Evolutionary conservation across 2,329 filamentous ascomycete genomes (phyloP).

Genomic region (Colletotrichum australisinense): DNA sequence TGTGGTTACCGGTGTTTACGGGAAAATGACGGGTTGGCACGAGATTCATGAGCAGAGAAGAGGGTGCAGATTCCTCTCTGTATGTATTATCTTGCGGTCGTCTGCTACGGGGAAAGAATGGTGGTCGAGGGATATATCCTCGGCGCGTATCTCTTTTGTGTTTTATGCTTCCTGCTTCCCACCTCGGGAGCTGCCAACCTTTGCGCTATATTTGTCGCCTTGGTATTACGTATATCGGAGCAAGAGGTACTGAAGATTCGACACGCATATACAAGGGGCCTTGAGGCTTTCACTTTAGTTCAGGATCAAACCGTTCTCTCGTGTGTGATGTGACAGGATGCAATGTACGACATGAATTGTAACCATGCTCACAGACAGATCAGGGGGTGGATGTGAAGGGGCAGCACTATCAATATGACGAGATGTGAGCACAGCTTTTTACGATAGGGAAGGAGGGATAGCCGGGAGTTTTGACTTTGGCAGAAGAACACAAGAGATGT

Average conservation of each 20-base stretch:
- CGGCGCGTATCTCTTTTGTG: conserved; percentile 10
- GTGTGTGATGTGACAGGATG: neutral
- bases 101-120: conserved; percentile 1
- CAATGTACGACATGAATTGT: neutral
- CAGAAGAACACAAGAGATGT: no score
- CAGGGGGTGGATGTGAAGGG: neutral
- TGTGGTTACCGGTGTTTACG: conserved; percentile 14
- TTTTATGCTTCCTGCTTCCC: conserved; percentile 1
- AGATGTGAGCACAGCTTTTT: no score
- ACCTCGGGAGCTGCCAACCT: conserved; percentile 11
- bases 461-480: no score
- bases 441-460: no score
- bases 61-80: conserved; percentile 11
- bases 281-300: conserved; percentile 6
- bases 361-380: neutral
- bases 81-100: conserved; percentile 32
- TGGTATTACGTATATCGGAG: conserved; percentile 28
- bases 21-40: conserved; percentile 31
- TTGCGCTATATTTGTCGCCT: neutral
- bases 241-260: conserved; percentile 24
- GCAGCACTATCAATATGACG: no score
- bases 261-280: conserved; percentile 29
- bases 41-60: conserved; percentile 32
- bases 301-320: neutral
- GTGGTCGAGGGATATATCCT: neutral